Evolutionary conservation across 768 basidiomycete species (phyloP).

Genomic region (Leucocoprinus sp.): DNA sequence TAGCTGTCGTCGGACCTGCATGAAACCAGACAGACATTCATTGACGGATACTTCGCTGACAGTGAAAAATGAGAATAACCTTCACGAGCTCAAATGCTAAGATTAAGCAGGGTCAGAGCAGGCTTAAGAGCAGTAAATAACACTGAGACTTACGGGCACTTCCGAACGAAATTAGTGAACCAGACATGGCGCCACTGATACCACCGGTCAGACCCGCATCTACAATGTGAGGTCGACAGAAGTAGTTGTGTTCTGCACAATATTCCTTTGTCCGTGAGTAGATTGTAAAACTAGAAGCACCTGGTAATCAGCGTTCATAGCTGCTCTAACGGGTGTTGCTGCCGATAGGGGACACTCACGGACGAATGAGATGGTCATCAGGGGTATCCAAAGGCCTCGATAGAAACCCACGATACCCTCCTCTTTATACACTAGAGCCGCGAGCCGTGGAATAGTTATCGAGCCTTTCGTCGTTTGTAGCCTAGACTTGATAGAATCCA

Average conservation of each 20-base stretch:
- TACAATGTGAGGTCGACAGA: constrained; percentile 49
- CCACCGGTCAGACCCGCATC: constrained; percentile 75
- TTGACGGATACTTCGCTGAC: not conserved
- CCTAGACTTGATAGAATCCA: constrained; percentile 93
- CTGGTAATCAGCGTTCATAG: constrained; percentile 26
- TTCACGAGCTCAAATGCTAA: constrained; percentile 92
- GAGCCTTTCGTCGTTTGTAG: constrained; percentile 77
- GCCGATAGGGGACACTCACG: constrained; percentile 50
- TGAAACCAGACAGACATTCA: constrained; percentile 7
- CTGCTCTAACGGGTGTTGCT: not conserved
- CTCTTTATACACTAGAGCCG: constrained; percentile 68
- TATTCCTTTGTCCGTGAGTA: constrained; percentile 79
- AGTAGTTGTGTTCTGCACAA: constrained; percentile 49
- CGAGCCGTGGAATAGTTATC: constrained; percentile 65
- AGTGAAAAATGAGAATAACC: constrained; percentile 30
- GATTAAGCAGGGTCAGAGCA: not conserved
- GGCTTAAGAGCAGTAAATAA: not conserved
- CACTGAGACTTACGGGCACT: constrained; percentile 70
- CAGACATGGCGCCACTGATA: constrained; percentile 81
- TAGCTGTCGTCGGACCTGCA: constrained; percentile 79
- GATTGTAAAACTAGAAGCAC: constrained; percentile 87
- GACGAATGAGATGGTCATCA: constrained; percentile 93
- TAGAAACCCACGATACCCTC: constrained; percentile 89
- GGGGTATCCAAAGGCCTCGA: constrained; percentile 84
- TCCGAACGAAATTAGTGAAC: constrained; percentile 80